These are phyloP conservation scores for Xylaria flabelliformis DNA, from an alignment of 495 filamentous ascomycete species.

Conservation along the genomic window DNA sequence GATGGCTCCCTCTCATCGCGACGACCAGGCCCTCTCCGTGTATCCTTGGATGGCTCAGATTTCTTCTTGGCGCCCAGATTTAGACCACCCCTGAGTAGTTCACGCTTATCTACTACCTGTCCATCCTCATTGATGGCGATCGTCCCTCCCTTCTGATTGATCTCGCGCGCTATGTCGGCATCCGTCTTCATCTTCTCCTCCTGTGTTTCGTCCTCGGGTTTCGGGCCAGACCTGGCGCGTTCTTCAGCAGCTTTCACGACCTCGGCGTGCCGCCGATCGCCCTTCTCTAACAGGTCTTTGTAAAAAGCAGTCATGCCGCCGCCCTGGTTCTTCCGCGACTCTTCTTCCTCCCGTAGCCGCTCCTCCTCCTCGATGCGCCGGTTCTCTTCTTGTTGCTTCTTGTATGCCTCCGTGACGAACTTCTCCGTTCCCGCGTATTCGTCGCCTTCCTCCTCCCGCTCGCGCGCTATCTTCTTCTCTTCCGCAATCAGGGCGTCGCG, in stretches of 20 bases:
- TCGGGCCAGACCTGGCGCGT: constrained; percentile 59
- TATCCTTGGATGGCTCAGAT: constrained; percentile 44
- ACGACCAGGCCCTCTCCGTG: constrained; percentile 40
- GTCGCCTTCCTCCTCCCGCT: constrained; percentile 92
- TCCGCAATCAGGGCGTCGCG: constrained; percentile 86
- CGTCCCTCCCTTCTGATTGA: constrained; percentile 71
- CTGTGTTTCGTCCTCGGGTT: constrained; percentile 45
- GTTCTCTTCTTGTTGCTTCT: constrained; percentile 88
- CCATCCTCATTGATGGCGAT: constrained; percentile 91
- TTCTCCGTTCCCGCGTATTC: constrained; percentile 95
- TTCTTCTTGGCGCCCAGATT: constrained; percentile 73
- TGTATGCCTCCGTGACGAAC: constrained; percentile 96
- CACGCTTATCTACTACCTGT: constrained; percentile 90
- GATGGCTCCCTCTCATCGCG: constrained; percentile 44
- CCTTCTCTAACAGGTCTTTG: constrained; percentile 76
- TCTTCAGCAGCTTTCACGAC: constrained; percentile 73
- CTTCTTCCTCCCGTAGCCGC: constrained; percentile 68
- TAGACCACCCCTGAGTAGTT: constrained; percentile 84
- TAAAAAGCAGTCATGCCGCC: constrained; percentile 89
- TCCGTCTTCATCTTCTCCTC: constrained; percentile 67
- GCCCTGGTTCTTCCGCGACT: constrained; percentile 69
- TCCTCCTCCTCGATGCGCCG: constrained; percentile 82
- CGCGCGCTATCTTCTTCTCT: constrained; percentile 83
- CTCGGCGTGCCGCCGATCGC: constrained; percentile 76
- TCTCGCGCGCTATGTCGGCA: constrained; percentile 72